These are phyloP conservation scores for Fraxinus americana DNA, from an alignment of 257 asterid genomes.

Conservation along the genomic window DNA sequence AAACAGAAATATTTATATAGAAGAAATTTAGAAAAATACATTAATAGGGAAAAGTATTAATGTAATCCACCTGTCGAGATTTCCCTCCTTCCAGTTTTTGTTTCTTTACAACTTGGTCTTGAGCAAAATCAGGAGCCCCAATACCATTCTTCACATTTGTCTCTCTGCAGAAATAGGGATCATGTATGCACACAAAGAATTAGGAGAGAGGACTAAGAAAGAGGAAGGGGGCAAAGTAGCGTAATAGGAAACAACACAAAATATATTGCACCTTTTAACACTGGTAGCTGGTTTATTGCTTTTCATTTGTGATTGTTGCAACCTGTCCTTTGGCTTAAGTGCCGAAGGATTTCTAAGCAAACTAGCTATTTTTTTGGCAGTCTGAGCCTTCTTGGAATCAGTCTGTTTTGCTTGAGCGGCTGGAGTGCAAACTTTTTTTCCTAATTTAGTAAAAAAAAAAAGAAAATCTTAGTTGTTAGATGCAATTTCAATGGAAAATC, in stretches of 20 bases:
- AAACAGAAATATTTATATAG: constrained; percentile 3
- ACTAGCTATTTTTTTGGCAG: constrained; percentile 70
- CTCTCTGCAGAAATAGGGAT: constrained; percentile 43
- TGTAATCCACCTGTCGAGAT: constrained; percentile 61
- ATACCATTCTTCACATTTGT: constrained; percentile 40
- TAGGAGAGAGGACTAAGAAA: background rate
- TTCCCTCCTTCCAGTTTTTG: constrained; percentile 91
- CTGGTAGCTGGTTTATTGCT: constrained; percentile 49
- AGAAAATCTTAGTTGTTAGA: background rate
- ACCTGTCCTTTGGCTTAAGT: constrained; percentile 52
- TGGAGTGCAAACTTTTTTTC: constrained; percentile 63
- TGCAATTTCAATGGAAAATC: background rate
- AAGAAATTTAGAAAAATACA: background rate
- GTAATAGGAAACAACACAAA: background rate
- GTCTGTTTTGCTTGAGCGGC: constrained; percentile 40
- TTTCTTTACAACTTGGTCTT: constrained; percentile 83
- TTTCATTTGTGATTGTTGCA: constrained; percentile 51
- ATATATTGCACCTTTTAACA: constrained; percentile 51
- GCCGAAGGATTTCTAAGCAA: constrained; percentile 67
- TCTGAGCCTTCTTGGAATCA: constrained; percentile 46
- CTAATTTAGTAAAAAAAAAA: constrained; percentile 5
- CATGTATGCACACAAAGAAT: constrained; percentile 3
- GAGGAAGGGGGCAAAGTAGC: background rate
- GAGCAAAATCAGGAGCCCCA: constrained; percentile 65
- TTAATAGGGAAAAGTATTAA: background rate